Evolutionary conservation across 2,329 filamentous ascomycete species (phyloP).

Genomic region (Boeremia lycopersici): DNA sequence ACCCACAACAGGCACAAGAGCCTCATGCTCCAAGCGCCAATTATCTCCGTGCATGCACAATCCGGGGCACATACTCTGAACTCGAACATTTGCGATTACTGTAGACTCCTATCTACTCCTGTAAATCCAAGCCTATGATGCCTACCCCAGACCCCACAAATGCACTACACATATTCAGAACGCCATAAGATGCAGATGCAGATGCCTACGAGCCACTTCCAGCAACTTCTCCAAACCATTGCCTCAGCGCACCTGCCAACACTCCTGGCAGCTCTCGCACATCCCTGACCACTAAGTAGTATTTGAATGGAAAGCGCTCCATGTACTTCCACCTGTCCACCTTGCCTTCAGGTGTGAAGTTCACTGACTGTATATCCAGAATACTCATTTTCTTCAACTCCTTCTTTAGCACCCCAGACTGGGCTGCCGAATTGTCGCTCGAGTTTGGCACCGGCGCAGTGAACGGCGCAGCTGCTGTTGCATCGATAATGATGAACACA

Average conservation of each 20-base stretch:
- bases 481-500: slow-evolving; percentile 95
- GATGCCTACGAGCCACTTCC: slow-evolving; percentile 37
- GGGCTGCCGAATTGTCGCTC: slow-evolving; percentile 11
- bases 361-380: slow-evolving; percentile 84
- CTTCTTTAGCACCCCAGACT: slow-evolving; percentile 30
- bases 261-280: slow-evolving; percentile 89
- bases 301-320: slow-evolving; percentile 95
- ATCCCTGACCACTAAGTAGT: slow-evolving; percentile 93
- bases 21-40: background rate
- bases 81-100: background rate
- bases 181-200: background rate
- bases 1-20: background rate
- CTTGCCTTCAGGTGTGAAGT: slow-evolving; percentile 73
- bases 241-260: slow-evolving; percentile 83
- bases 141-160: background rate
- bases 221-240: slow-evolving; percentile 86
- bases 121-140: background rate
- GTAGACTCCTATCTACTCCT: too few relatives aligned
- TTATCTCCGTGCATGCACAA: background rate
- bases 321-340: slow-evolving; percentile 89
- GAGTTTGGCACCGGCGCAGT: slow-evolving; percentile 7
- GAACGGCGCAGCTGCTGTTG: slow-evolving; percentile 40
- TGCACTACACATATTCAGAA: background rate
- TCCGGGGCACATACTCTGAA: too few relatives aligned
- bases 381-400: slow-evolving; percentile 70